Percentiles rank a stretch among this genome's conserved stretches.
Conservation (phyloP, 257 asterid genomes). For the Ballota nigra region DNA sequence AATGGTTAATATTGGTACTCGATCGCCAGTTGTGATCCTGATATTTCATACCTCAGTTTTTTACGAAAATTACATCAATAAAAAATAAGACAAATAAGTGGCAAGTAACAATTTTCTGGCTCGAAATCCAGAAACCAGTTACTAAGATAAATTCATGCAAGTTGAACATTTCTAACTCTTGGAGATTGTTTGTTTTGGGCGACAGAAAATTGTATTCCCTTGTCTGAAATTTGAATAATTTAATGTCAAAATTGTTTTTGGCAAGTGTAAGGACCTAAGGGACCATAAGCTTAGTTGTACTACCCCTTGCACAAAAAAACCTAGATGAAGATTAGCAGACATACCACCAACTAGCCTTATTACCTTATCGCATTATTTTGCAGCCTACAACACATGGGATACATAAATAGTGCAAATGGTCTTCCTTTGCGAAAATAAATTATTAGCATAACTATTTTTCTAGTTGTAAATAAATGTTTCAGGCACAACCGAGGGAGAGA, state of each 20-base stretch:
- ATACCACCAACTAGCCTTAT: background rate
- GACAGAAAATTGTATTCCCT: too few species aligned
- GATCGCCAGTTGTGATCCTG: background rate
- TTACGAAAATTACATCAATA: background rate
- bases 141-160: too few species aligned
- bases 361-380: background rate
- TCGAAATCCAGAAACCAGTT: too few species aligned
- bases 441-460: slow-evolving; percentile 7
- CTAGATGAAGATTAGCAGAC: background rate
- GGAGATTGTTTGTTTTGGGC: too few species aligned
- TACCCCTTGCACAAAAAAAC: background rate
- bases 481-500: background rate
- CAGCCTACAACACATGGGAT: background rate
- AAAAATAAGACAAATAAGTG: too few species aligned
- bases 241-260: too few species aligned
- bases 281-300: background rate
- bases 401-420: background rate
- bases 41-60: background rate
- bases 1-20: background rate
- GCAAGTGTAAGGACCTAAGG: too few species aligned
- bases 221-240: too few species aligned
- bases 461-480: background rate
- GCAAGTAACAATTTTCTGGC: too few species aligned
- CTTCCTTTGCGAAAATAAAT: background rate
- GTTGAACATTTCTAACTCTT: too few species aligned